Base-by-base conservation (phyloP, 2,329 filamentous ascomycete genomes). In the Teratosphaeria zuluensis region DNA sequence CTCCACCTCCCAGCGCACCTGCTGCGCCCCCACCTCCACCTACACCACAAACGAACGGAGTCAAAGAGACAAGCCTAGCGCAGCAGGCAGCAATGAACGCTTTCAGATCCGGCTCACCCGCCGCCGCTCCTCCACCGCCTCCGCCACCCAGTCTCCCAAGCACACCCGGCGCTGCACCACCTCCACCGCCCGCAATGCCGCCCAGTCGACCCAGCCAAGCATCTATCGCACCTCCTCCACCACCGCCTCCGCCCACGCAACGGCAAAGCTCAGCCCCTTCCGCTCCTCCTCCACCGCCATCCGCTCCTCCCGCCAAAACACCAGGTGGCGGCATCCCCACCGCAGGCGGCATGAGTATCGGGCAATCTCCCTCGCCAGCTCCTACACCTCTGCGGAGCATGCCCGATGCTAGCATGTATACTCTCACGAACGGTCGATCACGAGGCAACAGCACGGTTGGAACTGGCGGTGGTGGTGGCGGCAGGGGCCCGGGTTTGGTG, bases 41-140 rank as follows among this genome's bases (percentile, higher is more conserved):
- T 32, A 32, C 54, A 54, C 51, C 56, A 8, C 54, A 63, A 7
- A 19, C 19, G 16, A 66, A 66, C 46, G 62, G 73, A 30, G 65
- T 74, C 42, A 82, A 28, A 28, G 24, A 28, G 24, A 28, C 24
- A 4, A 28, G 80, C 24, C 75, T 85, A 64, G 83, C 83, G 42
- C 78, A 81, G 67, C 80, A 81, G 73, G 82, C 83, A 58, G 82
- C 83, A 21, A 74, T 81, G 58, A 82, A 82, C 60, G 82, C 82
- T 14, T 81, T 84, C 66, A 76, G 79, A 51, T 72, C 73, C 56
- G 58, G 72, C 14, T 61, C 71, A 56, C 62, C 69, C 16, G 66
- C 68, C 12, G 67, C 68, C 30, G 65, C 71, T 33, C 72, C 74
- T 6, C 70, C 74, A 51, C 76, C 74, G 3, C 77, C 75, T 21